Percentiles rank a stretch among this genome's conserved stretches.
These are phyloP conservation scores for Boletus tylopilopsis DNA, from an alignment of 768 basidiomycete genomes.

Conservation along the genomic window DNA sequence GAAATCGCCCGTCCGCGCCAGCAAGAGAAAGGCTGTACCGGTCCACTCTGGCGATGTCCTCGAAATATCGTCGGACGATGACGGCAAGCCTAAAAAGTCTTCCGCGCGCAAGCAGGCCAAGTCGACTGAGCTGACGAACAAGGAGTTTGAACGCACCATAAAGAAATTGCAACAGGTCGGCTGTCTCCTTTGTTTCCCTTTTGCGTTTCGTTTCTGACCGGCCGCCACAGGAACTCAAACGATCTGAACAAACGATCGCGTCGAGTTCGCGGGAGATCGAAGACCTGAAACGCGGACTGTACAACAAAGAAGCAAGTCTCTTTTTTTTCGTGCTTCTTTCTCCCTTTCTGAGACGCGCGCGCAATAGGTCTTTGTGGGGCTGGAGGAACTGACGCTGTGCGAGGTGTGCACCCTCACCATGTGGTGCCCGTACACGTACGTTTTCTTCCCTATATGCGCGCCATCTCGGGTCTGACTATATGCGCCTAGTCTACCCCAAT, in stretches of 20 bases:
- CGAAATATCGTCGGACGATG: constrained; percentile 60
- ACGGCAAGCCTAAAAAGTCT: constrained; percentile 17
- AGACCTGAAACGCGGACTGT: constrained; percentile 18
- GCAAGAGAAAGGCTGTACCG: constrained; percentile 20
- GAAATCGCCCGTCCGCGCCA: constrained; percentile 1
- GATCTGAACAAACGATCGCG: constrained; percentile 4
- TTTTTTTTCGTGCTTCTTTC: background rate
- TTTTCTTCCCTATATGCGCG: constrained; percentile 7
- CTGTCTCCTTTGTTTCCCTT: background rate
- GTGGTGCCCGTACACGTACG: constrained; percentile 67
- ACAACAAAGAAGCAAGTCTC: constrained; percentile 6
- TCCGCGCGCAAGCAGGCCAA: constrained; percentile 15
- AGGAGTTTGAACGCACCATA: constrained; percentile 37
- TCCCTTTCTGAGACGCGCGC: background rate
- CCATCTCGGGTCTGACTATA: background rate
- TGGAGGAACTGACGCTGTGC: constrained; percentile 57
- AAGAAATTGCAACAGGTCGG: constrained; percentile 43
- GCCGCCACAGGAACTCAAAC: constrained; percentile 19
- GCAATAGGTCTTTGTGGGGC: constrained; percentile 36
- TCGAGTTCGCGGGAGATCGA: constrained; percentile 15
- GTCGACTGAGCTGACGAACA: constrained; percentile 10
- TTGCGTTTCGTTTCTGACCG: background rate
- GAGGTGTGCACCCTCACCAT: constrained; percentile 62
- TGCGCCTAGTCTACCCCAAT: constrained; percentile 49
- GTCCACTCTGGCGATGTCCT: constrained; percentile 38